Conservation (phyloP, 1,284 basidiomycete genomes). For the Schizophyllum amplum region DNA sequence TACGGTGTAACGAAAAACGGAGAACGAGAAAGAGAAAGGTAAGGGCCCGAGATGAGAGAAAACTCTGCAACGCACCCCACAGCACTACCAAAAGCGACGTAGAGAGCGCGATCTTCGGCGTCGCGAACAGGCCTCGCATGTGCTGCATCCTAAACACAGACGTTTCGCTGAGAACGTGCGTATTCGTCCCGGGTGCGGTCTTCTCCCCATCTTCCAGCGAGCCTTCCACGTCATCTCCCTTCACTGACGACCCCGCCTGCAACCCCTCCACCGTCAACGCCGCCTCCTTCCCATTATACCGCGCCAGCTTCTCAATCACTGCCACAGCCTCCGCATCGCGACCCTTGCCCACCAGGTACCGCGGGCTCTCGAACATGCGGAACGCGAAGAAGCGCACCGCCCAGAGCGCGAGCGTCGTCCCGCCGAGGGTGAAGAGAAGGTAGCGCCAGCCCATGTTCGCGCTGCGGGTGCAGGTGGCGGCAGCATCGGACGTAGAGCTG, state of each 20-base stretch:
- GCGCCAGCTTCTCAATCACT: no score
- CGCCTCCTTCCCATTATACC: slow-evolving; percentile 50
- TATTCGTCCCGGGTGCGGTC: slow-evolving; percentile 23
- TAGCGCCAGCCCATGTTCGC: slow-evolving; percentile 58
- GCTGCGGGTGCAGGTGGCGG: slow-evolving; percentile 31
- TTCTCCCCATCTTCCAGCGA: background rate
- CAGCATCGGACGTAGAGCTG: no score
- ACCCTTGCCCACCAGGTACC: slow-evolving; percentile 49
- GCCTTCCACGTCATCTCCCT: slow-evolving; percentile 6
- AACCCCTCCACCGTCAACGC: slow-evolving; percentile 43
- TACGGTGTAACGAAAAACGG: no score
- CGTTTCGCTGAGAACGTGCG: slow-evolving; percentile 32
- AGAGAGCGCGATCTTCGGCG: slow-evolving; percentile 52
- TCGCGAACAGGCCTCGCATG: slow-evolving; percentile 53
- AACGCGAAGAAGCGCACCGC: slow-evolving; percentile 36
- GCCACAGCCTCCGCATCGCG: slow-evolving; percentile 48
- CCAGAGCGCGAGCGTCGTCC: slow-evolving; percentile 39
- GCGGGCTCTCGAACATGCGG: slow-evolving; percentile 51
- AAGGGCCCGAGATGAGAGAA: background rate
- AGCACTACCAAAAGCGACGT: slow-evolving; percentile 51
- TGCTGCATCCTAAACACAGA: slow-evolving; percentile 38
- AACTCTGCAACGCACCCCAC: slow-evolving; percentile 51
- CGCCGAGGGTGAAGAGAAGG: slow-evolving; percentile 20
- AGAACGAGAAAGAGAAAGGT: no score
- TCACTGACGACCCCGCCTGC: background rate